Base-by-base conservation (phyloP, 768 basidiomycete species). In the Macrolepiota dolichaula region DNA sequence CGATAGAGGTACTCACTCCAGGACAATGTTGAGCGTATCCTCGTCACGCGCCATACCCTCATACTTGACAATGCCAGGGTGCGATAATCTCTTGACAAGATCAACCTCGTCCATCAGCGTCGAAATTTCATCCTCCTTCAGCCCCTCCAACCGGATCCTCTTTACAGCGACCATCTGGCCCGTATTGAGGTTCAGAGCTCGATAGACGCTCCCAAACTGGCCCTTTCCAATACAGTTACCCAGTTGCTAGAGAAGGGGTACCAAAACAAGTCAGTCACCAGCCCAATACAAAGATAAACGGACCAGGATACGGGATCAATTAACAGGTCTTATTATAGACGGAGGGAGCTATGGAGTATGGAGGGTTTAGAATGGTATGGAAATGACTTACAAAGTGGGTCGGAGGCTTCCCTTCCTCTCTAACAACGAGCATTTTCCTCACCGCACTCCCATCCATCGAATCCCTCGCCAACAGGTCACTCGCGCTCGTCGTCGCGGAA, bases 101-200 rank as follows among this genome's bases (percentile, higher is more conserved):
- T 95, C 91, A 15, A 98, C 96, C 72, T 99, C 96, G 64, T 84
- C 84, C 93, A 96, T 97, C 52, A 98, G 81, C 70, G 94, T 89
- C 51, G 82, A 84, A 19, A 98, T 87, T 70, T 98, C 96, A 19
- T 87, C 88, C 73, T 97, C 95, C 71, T 90, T 89, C 69, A 97
- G 78, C 7, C 94, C 96, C 54, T 92, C 91, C 38, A 98, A 78
- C 54, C 89, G 81, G 67, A 99, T 96, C 32, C 94, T 88, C 77
- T 99, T 99, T 55, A 98, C 94, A n/a, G 96, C 96, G n/a, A 96
- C 95, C 86, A 93, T 96, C 73, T 96, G 92, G 15, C 96, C 96
- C 1, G 91, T 95, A 64, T 90, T 89, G 72, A 98, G 76, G 72
- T 99, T 96, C 61, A 99, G 80, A 12, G 96, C 96, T 13, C 94